phyloP scores from a whole-genome alignment of 192 early-diverging fungal genomes.

The Podila epicladia region DNA sequence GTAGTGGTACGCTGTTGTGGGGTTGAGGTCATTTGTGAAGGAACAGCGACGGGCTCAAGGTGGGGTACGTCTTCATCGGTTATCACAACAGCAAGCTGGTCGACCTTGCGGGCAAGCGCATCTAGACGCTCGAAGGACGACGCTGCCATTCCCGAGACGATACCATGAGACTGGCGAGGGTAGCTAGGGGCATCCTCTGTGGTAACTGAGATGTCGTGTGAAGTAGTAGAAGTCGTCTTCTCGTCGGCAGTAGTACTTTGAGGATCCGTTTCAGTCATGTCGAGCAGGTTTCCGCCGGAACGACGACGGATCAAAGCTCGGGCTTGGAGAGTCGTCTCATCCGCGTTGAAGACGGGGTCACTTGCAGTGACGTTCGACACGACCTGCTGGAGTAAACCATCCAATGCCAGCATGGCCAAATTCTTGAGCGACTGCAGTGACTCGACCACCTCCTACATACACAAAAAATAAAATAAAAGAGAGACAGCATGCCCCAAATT shows the following conservation, averaged over 20 bases:
- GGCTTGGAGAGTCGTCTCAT: constrained; percentile 41
- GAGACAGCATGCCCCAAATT: neutral
- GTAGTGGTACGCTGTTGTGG: constrained; percentile 9
- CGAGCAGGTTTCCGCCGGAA: neutral
- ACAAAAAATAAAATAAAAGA: neutral
- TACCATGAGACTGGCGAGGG: neutral
- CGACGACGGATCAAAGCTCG: constrained; percentile 33
- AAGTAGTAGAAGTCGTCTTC: neutral
- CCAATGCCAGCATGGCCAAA: constrained; percentile 58
- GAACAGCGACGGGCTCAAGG: constrained; percentile 10
- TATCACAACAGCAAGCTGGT: constrained; percentile 26
- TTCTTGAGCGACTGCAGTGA: constrained; percentile 63
- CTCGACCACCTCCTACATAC: constrained; percentile 52
- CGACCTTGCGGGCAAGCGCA: constrained; percentile 35
- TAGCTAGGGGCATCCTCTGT: neutral
- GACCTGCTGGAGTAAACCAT: constrained; percentile 59
- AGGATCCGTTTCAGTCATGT: neutral
- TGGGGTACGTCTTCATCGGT: neutral
- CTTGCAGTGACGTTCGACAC: constrained; percentile 44
- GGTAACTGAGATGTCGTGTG: neutral
- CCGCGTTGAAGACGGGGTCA: constrained; percentile 33
- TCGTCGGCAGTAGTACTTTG: neutral
- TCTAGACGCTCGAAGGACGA: constrained; percentile 40
- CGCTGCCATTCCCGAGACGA: constrained; percentile 25
- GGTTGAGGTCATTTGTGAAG: neutral